These are phyloP conservation scores for Immersiella caudata DNA, from an alignment of 495 filamentous ascomycete species.

Conservation along the genomic window DNA sequence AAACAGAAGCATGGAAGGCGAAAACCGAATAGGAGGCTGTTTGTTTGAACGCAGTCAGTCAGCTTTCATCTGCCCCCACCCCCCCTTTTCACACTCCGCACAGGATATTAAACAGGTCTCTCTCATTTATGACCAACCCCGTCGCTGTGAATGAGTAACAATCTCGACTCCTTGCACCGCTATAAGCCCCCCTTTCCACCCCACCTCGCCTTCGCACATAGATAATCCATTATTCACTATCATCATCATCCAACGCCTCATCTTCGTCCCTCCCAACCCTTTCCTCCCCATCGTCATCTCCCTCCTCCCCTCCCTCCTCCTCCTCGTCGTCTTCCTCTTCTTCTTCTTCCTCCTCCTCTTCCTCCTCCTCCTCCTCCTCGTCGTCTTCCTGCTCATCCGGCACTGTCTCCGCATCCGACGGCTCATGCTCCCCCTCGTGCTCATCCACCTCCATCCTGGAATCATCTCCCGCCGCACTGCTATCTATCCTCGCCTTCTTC, in stretches of 20 bases:
- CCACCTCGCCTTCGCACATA: no score
- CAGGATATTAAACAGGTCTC: no score
- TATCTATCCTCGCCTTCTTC: constrained; percentile 49
- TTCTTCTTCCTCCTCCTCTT: constrained; percentile 48
- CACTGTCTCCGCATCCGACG: constrained; percentile 54
- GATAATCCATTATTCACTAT: constrained; percentile 51
- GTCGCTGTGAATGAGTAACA: no score
- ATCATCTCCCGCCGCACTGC: constrained; percentile 17
- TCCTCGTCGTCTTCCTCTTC: constrained; percentile 50
- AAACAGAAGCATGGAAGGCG: no score
- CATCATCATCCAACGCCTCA: constrained; percentile 66
- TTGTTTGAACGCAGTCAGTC: no score
- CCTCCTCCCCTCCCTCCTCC: constrained; percentile 48
- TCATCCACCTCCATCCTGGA: constrained; percentile 46
- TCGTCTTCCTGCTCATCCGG: constrained; percentile 57
- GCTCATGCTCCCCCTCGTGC: constrained; percentile 42
- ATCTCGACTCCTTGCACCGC: no score
- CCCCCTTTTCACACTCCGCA: no score
- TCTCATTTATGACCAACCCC: no score
- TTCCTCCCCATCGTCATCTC: constrained; percentile 44
- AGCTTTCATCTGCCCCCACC: no score
- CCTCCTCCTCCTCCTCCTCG: constrained; percentile 59
- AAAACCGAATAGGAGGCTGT: no score
- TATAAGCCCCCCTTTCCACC: no score
- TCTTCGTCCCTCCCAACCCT: constrained; percentile 50